A percentile compares a stretch with the other conserved stretches of the same genome.
Conservation (phyloP, 2,329 filamentous ascomycete genomes). For the Neonectria coccinea region DNA sequence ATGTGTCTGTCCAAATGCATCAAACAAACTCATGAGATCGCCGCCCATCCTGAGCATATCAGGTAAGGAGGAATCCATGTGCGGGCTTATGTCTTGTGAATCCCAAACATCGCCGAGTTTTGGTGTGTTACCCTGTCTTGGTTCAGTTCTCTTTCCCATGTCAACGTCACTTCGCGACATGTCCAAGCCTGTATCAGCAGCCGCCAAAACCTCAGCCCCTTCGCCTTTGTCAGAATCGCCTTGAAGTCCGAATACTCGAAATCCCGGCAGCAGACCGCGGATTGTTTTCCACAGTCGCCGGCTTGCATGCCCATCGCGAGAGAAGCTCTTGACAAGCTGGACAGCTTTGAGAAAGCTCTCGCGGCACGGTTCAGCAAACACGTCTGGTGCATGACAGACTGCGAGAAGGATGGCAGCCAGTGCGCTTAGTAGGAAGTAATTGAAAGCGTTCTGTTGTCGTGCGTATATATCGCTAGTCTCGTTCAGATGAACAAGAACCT, state of each 20-base stretch:
- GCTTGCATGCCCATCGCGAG: conserved; percentile 48
- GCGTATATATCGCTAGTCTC: conserved; percentile 46
- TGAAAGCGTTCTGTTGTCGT: conserved; percentile 45
- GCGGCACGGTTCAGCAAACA: conserved; percentile 53
- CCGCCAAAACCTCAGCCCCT: not conserved
- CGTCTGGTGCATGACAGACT: conserved; percentile 57
- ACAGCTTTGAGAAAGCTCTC: conserved; percentile 49
- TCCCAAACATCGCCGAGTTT: conserved; percentile 20
- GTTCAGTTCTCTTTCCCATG: not conserved
- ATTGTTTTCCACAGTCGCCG: conserved; percentile 53
- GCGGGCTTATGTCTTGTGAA: not conserved
- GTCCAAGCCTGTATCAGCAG: not conserved
- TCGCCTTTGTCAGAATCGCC: conserved; percentile 25
- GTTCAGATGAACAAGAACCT: conserved; percentile 45
- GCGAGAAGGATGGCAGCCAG: conserved; percentile 49
- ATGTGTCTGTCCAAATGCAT: conserved; percentile 49
- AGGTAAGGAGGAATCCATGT: conserved; percentile 35
- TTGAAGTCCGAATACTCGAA: conserved; percentile 45
- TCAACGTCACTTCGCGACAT: not conserved
- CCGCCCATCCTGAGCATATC: conserved; percentile 51
- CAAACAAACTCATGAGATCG: conserved; percentile 52
- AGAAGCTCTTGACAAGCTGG: conserved; percentile 49
- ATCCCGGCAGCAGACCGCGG: conserved; percentile 47
- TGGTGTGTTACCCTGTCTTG: not conserved
- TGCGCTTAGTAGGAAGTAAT: conserved; percentile 47